A percentile compares a stretch with the other conserved stretches of the same genome.
Evolutionary conservation across 345 rosid genomes (phyloP).

Genomic region (Ceriops zippeliana): DNA sequence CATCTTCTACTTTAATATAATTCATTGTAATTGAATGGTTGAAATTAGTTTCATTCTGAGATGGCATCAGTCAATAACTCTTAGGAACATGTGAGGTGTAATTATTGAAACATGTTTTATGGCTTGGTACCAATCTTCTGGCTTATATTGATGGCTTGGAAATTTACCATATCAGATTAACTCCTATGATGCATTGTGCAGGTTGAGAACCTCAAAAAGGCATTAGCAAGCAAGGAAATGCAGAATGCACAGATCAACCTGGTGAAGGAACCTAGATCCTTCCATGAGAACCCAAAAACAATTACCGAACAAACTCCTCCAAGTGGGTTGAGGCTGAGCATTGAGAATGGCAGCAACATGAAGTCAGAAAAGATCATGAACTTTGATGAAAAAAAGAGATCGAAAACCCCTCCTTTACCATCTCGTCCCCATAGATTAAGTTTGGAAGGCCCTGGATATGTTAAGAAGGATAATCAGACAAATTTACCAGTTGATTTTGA

Average conservation of each 20-base stretch:
- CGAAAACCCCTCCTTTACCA: conserved; percentile 45
- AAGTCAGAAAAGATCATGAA: conserved; percentile 38
- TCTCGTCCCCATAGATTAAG: conserved; percentile 53
- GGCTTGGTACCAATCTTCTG: too few species aligned
- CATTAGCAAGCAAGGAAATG: conserved; percentile 54
- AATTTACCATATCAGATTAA: not conserved
- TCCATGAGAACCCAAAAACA: conserved; percentile 30
- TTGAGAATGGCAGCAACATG: conserved; percentile 46
- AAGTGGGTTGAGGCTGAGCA: conserved; percentile 56
- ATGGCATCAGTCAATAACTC: too few species aligned
- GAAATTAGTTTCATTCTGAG: too few species aligned
- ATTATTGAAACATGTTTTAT: too few species aligned
- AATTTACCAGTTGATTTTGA: conserved; percentile 26
- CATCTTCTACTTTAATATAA: too few species aligned
- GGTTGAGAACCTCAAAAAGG: conserved; percentile 86
- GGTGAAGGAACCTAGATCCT: conserved; percentile 46
- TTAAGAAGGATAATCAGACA: conserved; percentile 34
- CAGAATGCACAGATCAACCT: conserved; percentile 28
- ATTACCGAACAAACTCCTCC: conserved; percentile 67
- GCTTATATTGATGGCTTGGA: too few species aligned
- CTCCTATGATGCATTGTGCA: conserved; percentile 21
- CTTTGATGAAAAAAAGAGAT: conserved; percentile 39
- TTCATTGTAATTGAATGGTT: too few species aligned
- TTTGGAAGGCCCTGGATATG: conserved; percentile 58
- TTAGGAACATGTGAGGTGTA: too few species aligned